Base-by-base conservation (phyloP, 345 rosid genomes). In the Diplotaxis tenuifolia region DNA sequence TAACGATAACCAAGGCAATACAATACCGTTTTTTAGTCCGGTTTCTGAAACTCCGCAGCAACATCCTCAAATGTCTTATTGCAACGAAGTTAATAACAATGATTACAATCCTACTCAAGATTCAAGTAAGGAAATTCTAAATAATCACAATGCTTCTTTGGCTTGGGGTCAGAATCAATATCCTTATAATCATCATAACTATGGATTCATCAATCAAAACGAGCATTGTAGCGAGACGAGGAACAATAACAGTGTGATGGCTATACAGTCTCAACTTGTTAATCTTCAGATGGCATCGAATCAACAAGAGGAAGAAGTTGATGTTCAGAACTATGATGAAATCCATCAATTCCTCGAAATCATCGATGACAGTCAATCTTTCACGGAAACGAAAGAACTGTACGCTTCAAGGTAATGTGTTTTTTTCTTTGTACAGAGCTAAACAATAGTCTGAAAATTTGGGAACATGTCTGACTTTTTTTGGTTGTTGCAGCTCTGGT, bases 301-400 rank as follows among this genome's bases (percentile, higher is more conserved):
- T 38, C 86, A 53, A 11, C 67, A 84, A 65, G 80, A 86, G 57
- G 75, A 60, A 12, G 67, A 63, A 27, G 71, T 38, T 4, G 73
- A 29, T 38, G 65, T 68, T 68, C 87, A 82, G n/a, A 86, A 84
- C 22, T 89, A 88, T 16, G 94, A 92, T 64, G 94, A 92, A 57
- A 74, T 90, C 57, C 93, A 85, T 69, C 91, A 91, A 5, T 90
- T 90, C 56, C 88, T 94, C 4, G 93, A 89, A 52, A 81, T 86
- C 16, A 86, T 85, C 9, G 96, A 95, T 12, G 98, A 95, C 14
- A 78, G 89, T 15, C 96, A 94, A 68, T 91, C 96, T 0, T 88
- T 83, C 31, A 82, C 81, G n/a, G 89, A 88, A 54, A 80, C 90
- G 3, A 88, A 88, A 76, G 88, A 86, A 21, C 77, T 83, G 0